Evolutionary conservation across 768 basidiomycete species (phyloP).

Genomic region (Tylopilus balloui): DNA sequence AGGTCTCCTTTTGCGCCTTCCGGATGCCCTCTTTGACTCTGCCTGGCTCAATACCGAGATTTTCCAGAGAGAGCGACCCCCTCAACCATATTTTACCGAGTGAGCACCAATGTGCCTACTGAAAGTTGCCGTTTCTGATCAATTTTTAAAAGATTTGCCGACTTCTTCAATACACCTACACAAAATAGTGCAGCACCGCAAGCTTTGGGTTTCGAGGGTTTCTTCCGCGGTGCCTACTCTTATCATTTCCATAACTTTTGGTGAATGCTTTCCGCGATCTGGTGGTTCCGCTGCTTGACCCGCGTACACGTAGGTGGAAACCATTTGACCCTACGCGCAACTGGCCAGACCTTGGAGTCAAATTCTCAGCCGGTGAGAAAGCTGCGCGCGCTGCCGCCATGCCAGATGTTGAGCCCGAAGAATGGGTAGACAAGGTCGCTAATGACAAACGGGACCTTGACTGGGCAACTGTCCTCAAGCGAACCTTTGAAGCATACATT

Average conservation of each 20-base stretch:
- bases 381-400: constrained; percentile 48
- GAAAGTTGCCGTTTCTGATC: constrained; percentile 1
- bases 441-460: constrained; percentile 78
- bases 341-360: constrained; percentile 87
- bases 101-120: constrained; percentile 31
- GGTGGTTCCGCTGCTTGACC: not conserved
- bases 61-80: constrained; percentile 87
- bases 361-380: constrained; percentile 73
- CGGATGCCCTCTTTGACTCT: constrained; percentile 94
- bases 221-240: constrained; percentile 93
- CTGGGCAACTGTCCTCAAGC: constrained; percentile 93
- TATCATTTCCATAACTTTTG: constrained; percentile 97
- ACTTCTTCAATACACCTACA: constrained; percentile 82
- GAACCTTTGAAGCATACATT: constrained; percentile 91
- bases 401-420: constrained; percentile 31
- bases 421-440: constrained; percentile 40
- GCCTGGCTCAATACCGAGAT: constrained; percentile 95
- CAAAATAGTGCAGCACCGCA: constrained; percentile 76
- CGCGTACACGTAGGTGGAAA: constrained; percentile 68
- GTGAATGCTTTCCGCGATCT: constrained; percentile 38
- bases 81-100: constrained; percentile 92
- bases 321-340: constrained; percentile 92
- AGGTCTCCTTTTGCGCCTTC: constrained; percentile 77
- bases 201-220: constrained; percentile 88
- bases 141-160: constrained; percentile 56